Evolutionary conservation across 2,329 filamentous ascomycete genomes (phyloP), one percentile per base, ranked within the genome.

Genomic region (Paecilomyces formosus): DNA sequence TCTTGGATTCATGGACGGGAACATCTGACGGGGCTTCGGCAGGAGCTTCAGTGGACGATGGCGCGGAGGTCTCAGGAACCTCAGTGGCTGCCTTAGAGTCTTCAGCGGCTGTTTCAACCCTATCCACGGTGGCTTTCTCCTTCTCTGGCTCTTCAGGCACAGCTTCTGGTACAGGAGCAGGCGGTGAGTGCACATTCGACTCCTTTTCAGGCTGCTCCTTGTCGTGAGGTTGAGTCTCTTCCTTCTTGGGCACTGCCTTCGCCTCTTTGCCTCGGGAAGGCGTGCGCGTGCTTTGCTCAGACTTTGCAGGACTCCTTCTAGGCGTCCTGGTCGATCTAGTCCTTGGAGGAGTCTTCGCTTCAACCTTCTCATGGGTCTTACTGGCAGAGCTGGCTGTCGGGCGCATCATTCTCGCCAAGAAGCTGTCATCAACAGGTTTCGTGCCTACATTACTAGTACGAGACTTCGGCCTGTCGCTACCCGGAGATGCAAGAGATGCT

Each of bases 341-440:
- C 57, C 70, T 71, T 5, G 76, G 72, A 35, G 75, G 74, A 54
- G 71, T 74, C 60, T 72, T 76, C 3, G 68, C 55, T 26, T 79
- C 78, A 4, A 74, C 58, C 62, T 78, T 79, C 15, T 81, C 79
- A 55, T 80, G 77, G 13, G 70, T 68, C 62, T 81, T 81, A 62
- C 71, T 79, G 8, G 78, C 77, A 55, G 78, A 80, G 61, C 78
- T 79, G 31, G 78, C 75, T 12, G 79, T 81, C 22, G 79, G 79
- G 4, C 79, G 74, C 76, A 80, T 81, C 78, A 81, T 80, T 56
- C 79, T 70, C 13, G 78, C 78, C 33, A 81, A 66, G 63, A 81
- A 81, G 0, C 76, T 69, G 31, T 80, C 77, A 58, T 78, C 76
- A 3, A 76, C 68, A 7, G 73, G 71, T 57, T 70, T 76, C 22